Evolutionary conservation across 2,329 filamentous ascomycete genomes (phyloP).

Genomic region (Penicillium hesseltinei): DNA sequence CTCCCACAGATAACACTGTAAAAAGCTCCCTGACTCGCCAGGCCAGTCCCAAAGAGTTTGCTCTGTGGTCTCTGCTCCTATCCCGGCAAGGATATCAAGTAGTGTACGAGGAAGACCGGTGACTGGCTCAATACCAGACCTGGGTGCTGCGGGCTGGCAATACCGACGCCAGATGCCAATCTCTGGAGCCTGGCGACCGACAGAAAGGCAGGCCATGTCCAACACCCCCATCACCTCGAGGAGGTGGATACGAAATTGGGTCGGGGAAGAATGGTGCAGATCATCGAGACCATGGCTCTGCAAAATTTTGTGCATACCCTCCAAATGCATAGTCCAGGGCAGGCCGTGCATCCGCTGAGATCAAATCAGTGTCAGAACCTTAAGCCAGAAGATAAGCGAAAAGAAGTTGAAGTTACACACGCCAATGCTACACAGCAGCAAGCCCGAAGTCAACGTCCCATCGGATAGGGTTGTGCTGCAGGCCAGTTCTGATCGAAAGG

Average conservation of each 20-base stretch:
- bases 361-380: slow-evolving; percentile 1
- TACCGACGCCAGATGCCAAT: slow-evolving; percentile 32
- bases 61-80: slow-evolving; percentile 25
- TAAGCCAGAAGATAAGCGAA: background rate
- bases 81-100: slow-evolving; percentile 28
- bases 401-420: slow-evolving; percentile 18
- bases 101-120: slow-evolving; percentile 30
- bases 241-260: slow-evolving; percentile 24
- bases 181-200: slow-evolving; percentile 26
- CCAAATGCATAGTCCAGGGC: slow-evolving; percentile 33
- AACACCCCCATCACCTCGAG: slow-evolving; percentile 35
- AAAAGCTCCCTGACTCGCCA: slow-evolving; percentile 24
- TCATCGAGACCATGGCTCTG: slow-evolving; percentile 17
- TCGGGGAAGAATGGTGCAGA: background rate
- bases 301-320: slow-evolving; percentile 34
- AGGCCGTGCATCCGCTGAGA: slow-evolving; percentile 30
- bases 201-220: slow-evolving; percentile 28
- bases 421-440: slow-evolving; percentile 34
- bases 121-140: slow-evolving; percentile 24
- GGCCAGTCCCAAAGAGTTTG: slow-evolving; percentile 32
- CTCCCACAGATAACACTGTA: slow-evolving; percentile 33
- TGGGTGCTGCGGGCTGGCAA: slow-evolving; percentile 16
- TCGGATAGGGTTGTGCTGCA: slow-evolving; percentile 24
- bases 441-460: slow-evolving; percentile 30
- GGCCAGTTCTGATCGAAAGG: slow-evolving; percentile 30